Conservation (phyloP, 164 flowering plant species). For the Buxus sempervirens region DNA sequence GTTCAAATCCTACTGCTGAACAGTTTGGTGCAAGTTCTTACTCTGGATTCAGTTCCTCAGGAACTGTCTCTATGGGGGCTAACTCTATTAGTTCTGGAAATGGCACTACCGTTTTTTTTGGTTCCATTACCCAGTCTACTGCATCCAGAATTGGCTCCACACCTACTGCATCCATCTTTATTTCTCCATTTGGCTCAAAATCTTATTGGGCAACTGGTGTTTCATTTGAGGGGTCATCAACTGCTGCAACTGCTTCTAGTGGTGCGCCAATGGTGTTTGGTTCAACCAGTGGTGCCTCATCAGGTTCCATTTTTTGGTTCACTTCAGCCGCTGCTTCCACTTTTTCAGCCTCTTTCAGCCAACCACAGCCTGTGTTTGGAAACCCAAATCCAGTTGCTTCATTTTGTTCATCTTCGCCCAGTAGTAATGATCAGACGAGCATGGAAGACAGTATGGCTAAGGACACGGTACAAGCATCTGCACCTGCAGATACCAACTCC, state of each 20-base stretch:
- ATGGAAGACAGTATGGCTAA: conserved; percentile 95
- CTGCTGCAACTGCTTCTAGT: conserved; percentile 26
- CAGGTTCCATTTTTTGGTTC: neutral
- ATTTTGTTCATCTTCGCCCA: conserved; percentile 38
- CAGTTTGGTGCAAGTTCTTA: neutral
- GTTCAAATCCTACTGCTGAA: neutral
- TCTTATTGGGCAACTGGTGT: conserved; percentile 30
- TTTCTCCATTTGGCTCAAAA: conserved; percentile 29
- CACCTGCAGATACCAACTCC: too few species aligned
- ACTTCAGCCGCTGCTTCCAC: neutral
- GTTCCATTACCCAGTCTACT: conserved; percentile 2
- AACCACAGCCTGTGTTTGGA: neutral
- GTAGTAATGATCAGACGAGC: conserved; percentile 65
- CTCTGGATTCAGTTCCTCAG: neutral
- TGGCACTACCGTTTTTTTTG: neutral
- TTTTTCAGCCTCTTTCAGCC: neutral
- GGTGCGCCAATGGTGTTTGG: conserved; percentile 1
- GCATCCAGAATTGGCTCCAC: neutral
- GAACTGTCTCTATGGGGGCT: neutral
- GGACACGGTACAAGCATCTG: conserved; percentile 58
- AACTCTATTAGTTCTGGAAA: neutral
- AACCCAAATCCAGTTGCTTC: conserved; percentile 3
- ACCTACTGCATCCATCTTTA: neutral
- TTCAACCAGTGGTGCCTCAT: neutral
- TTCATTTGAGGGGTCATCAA: conserved; percentile 44